Conservation (phyloP, 768 basidiomycete species). For the Cystofilobasidium capitatum region DNA sequence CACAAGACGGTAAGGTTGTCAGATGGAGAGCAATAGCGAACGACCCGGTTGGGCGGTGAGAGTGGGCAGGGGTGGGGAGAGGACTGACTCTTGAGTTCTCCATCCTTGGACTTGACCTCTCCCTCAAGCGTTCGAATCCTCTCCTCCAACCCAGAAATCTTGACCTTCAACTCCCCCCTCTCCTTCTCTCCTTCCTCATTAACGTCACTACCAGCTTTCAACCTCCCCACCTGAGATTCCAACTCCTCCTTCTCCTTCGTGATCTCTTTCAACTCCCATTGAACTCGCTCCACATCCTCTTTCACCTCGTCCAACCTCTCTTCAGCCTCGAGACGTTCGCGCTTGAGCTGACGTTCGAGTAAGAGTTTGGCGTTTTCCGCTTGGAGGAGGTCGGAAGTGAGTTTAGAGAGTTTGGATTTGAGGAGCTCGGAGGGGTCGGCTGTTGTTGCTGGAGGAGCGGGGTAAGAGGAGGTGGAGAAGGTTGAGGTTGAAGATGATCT, state of each 20-base stretch:
- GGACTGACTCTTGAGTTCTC: conserved; percentile 6
- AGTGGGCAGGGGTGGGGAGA: not conserved
- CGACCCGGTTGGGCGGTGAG: not conserved
- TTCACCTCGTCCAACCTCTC: not conserved
- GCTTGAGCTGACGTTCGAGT: not conserved
- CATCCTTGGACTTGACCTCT: conserved; percentile 1
- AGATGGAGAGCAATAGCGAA: too few relatives aligned
- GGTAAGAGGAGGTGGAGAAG: not conserved
- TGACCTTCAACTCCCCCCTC: conserved; percentile 10
- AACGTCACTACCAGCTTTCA: not conserved
- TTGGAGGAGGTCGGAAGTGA: not conserved
- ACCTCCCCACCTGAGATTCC: not conserved
- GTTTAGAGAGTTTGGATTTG: not conserved
- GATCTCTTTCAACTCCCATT: not conserved
- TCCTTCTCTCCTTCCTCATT: not conserved
- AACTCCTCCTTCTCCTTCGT: not conserved
- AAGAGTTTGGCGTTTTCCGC: not conserved
- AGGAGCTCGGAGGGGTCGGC: not conserved
- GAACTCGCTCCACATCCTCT: not conserved
- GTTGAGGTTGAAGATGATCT: not conserved
- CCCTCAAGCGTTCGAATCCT: conserved; percentile 25
- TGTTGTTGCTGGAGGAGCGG: not conserved
- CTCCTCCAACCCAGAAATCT: conserved; percentile 25
- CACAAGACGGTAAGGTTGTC: too few relatives aligned
- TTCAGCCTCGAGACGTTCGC: not conserved